Percentiles rank a stretch among this genome's conserved stretches.
phyloP scores from a whole-genome alignment of 345 rosid species.

The Citrus cavaleriei region DNA sequence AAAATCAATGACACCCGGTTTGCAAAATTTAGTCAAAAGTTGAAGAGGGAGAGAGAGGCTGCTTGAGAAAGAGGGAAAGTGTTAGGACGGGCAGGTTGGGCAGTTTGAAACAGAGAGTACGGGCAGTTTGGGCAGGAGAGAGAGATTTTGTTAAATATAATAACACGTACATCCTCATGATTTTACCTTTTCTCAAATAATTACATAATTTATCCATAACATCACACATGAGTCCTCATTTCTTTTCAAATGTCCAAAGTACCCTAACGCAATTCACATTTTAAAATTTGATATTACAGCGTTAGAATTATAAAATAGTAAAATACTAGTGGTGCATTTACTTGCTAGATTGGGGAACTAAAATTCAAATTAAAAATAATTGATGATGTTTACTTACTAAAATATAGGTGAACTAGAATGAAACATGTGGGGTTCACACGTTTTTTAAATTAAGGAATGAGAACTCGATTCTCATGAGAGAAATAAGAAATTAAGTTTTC shows the following conservation, averaged over 20 bases:
- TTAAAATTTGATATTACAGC: too few species aligned
- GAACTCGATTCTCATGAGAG: too few species aligned
- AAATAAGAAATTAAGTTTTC: too few species aligned
- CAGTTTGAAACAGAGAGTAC: conserved; percentile 39
- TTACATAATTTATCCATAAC: neutral
- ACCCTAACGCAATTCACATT: neutral
- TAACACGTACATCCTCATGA: neutral
- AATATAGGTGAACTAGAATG: too few species aligned
- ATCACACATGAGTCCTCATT: neutral
- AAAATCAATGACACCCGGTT: conserved; percentile 31
- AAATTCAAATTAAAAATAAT: too few species aligned
- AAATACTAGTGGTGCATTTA: too few species aligned
- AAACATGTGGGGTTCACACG: too few species aligned
- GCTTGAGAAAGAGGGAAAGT: conserved; percentile 52
- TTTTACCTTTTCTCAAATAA: too few species aligned
- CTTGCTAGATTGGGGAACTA: too few species aligned
- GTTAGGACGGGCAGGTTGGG: conserved; percentile 61
- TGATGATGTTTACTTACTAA: too few species aligned
- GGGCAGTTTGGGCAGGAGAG: conserved; percentile 54
- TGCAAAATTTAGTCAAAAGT: conserved; percentile 48
- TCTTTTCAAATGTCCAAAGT: neutral
- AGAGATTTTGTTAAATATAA: neutral
- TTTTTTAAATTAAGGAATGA: rapidly evolving
- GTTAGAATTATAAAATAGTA: too few species aligned
- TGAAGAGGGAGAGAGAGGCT: conserved; percentile 18